Conservation (phyloP, 2,329 filamentous ascomycete genomes). For the Nannizziopsis barbatae region DNA sequence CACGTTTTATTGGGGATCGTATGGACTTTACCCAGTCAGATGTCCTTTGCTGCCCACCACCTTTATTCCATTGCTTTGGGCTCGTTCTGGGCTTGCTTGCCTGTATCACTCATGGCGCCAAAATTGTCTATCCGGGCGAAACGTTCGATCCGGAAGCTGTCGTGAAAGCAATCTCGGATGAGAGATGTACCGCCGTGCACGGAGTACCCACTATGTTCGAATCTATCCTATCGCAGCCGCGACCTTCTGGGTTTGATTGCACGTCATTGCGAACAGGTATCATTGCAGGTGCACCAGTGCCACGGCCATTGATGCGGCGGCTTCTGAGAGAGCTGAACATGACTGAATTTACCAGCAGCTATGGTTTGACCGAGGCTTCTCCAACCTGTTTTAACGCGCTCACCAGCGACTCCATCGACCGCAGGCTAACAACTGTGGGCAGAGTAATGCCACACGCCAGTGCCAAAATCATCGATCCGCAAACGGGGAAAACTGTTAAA, state of each 20-base stretch:
- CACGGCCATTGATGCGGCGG: conserved; percentile 61
- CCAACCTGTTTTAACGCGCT: conserved; percentile 74
- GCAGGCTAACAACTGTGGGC: conserved; percentile 60
- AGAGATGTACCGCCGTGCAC: conserved; percentile 62
- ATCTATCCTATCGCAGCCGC: conserved; percentile 44
- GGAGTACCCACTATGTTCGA: conserved; percentile 81
- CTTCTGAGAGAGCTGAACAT: conserved; percentile 62
- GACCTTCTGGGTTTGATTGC: conserved; percentile 38
- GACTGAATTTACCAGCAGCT: conserved; percentile 59
- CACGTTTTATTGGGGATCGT: conserved; percentile 60
- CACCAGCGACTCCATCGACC: conserved; percentile 57
- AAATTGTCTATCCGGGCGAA: conserved; percentile 64
- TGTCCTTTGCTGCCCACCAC: conserved; percentile 67
- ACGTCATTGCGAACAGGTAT: conserved; percentile 60
- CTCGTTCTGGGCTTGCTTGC: conserved; percentile 65
- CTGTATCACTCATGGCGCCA: conserved; percentile 60
- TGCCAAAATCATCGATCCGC: conserved; percentile 62
- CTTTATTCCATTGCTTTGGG: conserved; percentile 78
- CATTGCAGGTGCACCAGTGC: conserved; percentile 67
- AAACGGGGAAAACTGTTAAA: conserved; percentile 53
- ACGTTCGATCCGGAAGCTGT: conserved; percentile 59
- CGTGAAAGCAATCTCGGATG: conserved; percentile 54
- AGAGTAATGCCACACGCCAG: conserved; percentile 63
- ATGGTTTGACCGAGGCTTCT: conserved; percentile 64
- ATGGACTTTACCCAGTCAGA: conserved; percentile 58